These are phyloP conservation scores for Pezicula radicicola DNA, from an alignment of 2,329 filamentous ascomycete species.

Conservation along the genomic window DNA sequence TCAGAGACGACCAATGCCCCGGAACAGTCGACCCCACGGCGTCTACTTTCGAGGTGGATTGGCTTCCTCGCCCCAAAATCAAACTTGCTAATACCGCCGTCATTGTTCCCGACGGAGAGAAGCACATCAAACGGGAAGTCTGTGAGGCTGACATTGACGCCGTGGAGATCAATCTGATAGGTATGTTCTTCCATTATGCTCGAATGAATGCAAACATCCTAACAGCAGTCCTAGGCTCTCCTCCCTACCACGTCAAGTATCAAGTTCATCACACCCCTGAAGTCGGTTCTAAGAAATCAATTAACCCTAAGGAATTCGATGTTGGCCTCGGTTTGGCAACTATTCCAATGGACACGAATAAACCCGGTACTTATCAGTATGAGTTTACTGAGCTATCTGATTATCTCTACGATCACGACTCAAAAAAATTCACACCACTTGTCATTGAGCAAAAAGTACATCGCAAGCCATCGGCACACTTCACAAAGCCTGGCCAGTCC, in stretches of 20 bases:
- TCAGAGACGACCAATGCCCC: slow-evolving; percentile 77
- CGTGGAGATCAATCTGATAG: slow-evolving; percentile 76
- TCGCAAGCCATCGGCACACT: slow-evolving; percentile 76
- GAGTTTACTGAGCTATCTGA: slow-evolving; percentile 81
- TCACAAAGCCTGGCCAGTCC: slow-evolving; percentile 82
- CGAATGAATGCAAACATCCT: slow-evolving; percentile 6
- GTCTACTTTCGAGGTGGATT: slow-evolving; percentile 75
- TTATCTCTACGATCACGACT: slow-evolving; percentile 76
- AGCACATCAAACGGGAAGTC: slow-evolving; percentile 73
- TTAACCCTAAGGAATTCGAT: slow-evolving; percentile 70
- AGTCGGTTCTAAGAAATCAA: slow-evolving; percentile 56
- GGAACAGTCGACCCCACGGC: slow-evolving; percentile 74
- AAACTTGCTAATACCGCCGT: slow-evolving; percentile 63
- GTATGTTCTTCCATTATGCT: slow-evolving; percentile 40
- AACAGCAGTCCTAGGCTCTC: slow-evolving; percentile 51
- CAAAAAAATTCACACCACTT: slow-evolving; percentile 61
- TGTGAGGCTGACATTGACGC: slow-evolving; percentile 94
- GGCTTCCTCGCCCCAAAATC: slow-evolving; percentile 78
- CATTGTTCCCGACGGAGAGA: slow-evolving; percentile 49
- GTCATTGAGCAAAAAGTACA: slow-evolving; percentile 81
- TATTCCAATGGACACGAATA: slow-evolving; percentile 81
- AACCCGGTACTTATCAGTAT: slow-evolving; percentile 82
- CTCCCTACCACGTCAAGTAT: slow-evolving; percentile 83
- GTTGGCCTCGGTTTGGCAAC: slow-evolving; percentile 73
- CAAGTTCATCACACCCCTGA: slow-evolving; percentile 70